A percentile compares a stretch with the other conserved stretches of the same genome.
Evolutionary conservation across 1,284 basidiomycete species (phyloP).

Genomic region (Trichosporon ovoides): DNA sequence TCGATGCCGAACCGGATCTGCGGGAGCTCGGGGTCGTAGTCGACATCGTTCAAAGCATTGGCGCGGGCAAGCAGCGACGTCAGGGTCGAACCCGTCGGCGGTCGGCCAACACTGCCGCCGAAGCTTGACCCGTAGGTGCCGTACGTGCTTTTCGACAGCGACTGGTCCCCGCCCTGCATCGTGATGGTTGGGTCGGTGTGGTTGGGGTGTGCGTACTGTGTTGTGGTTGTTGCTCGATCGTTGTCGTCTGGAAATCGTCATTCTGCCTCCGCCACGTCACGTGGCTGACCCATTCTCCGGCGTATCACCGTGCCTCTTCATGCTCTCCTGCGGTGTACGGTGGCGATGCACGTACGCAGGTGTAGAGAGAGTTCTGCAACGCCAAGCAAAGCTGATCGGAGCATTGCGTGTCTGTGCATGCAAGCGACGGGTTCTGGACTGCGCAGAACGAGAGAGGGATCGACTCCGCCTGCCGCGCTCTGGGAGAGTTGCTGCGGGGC

Average conservation of each 20-base stretch:
- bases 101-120: conserved; percentile 9
- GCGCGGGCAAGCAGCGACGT: conserved; percentile 39
- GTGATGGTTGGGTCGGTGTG: background rate
- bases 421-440: background rate
- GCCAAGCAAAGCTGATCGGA: background rate
- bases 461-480: background rate
- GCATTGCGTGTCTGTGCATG: background rate
- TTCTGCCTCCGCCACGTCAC: conserved; percentile 6
- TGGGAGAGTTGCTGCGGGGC: no score
- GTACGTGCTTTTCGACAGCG: conserved; percentile 8
- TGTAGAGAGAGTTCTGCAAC: background rate
- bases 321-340: no score
- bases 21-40: conserved; percentile 39
- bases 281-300: background rate
- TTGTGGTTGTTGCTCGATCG: background rate
- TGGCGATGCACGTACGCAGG: background rate
- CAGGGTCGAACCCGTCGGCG: conserved; percentile 28
- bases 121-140: conserved; percentile 6
- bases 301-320: conserved; percentile 1
- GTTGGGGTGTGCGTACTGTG: background rate
- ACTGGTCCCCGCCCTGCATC: conserved; percentile 12
- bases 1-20: conserved; percentile 44
- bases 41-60: conserved; percentile 36
- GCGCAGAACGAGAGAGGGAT: background rate
- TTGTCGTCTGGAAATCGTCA: conserved; percentile 8